A percentile compares a stretch with the other conserved stretches of the same genome.
Evolutionary conservation across 495 filamentous ascomycete species (phyloP).

Genomic region (Neurospora sp.): DNA sequence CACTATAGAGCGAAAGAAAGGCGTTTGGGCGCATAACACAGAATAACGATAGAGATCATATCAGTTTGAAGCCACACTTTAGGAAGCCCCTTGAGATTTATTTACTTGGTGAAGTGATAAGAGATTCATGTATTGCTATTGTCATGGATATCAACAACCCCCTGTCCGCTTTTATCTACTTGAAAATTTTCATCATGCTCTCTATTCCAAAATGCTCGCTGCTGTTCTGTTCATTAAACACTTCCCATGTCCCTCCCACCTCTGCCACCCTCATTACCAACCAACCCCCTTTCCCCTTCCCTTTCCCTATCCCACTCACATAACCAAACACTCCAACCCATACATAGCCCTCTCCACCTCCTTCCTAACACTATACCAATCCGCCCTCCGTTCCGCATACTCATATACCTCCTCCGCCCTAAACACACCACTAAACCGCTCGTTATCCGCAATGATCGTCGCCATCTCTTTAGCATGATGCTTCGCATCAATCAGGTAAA

Average conservation of each 20-base stretch:
- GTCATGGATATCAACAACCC: not conserved
- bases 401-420: slow-evolving; percentile 94
- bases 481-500: slow-evolving; percentile 79
- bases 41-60: not conserved
- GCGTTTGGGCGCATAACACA: not conserved
- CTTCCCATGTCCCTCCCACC: no score
- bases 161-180: not conserved
- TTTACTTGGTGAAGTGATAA: not conserved
- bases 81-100: no score
- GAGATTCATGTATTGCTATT: not conserved
- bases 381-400: slow-evolving; percentile 85
- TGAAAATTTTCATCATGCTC: not conserved
- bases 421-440: slow-evolving; percentile 85
- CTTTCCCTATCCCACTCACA: slow-evolving; percentile 44
- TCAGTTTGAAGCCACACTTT: not conserved
- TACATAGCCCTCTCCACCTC: slow-evolving; percentile 97
- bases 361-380: slow-evolving; percentile 82
- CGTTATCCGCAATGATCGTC: slow-evolving; percentile 82
- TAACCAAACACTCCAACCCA: slow-evolving; percentile 78
- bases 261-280: not conserved
- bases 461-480: slow-evolving; percentile 95
- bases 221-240: not conserved
- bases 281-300: not conserved
- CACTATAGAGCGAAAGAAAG: not conserved
- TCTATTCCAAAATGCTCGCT: not conserved